These are phyloP conservation scores for Streptanthus diversifolius DNA, from an alignment of 345 rosid genomes.

Conservation along the genomic window DNA sequence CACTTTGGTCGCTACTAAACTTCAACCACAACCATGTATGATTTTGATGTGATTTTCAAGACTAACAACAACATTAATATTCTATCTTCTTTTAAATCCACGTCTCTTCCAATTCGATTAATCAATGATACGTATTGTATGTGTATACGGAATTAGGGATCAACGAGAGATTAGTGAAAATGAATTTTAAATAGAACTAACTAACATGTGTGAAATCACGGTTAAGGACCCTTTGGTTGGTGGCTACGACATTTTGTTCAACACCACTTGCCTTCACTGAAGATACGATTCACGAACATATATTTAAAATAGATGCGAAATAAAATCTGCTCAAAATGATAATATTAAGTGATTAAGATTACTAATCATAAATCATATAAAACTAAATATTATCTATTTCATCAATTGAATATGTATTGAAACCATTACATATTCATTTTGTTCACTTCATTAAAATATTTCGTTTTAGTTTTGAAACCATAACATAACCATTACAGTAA, in stretches of 20 bases:
- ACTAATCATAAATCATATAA: no score
- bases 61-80: background rate
- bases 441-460: no score
- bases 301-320: background rate
- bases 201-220: background rate
- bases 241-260: background rate
- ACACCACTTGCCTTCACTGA: background rate
- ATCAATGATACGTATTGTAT: background rate
- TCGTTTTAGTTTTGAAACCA: no score
- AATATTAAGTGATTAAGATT: no score
- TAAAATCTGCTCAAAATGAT: no score
- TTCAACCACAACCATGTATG: conserved; percentile 4
- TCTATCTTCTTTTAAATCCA: background rate
- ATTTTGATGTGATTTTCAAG: conserved; percentile 3
- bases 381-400: no score
- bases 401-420: no score
- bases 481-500: no score
- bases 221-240: background rate
- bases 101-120: background rate
- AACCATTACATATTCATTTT: no score
- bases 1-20: background rate
- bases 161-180: background rate
- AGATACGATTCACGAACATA: background rate
- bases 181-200: background rate
- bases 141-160: background rate